Evolutionary conservation across 768 basidiomycete genomes (phyloP), one percentile per base, ranked within the genome.

Genomic region (Hypholoma fasciculare): DNA sequence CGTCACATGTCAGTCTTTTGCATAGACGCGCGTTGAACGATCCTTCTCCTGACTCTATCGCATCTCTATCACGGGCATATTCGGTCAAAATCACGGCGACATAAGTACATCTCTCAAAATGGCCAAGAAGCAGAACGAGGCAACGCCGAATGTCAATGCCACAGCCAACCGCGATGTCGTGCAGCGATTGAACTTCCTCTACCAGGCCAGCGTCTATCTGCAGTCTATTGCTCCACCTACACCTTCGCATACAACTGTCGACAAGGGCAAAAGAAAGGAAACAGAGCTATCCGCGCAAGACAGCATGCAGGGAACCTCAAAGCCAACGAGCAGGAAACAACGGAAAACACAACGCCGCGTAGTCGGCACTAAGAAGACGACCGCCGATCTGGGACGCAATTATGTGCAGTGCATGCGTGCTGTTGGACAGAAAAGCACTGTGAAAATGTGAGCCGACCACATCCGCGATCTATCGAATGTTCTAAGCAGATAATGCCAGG

Each of bases 171-270:
- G 85, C 27, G 93, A 94, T 66, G 83, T 90, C 48, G 80, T 92
- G 19, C 92, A 94, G 70, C 81, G 92, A 27, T 80, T 94, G 60
- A 94, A 90, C 72, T 94, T 90, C 69, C 81, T 94, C 37, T 93
- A 90, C 67, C 93, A 94, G 72, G 89, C 91, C 37, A 87, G 88
- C 65, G 77, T 82, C 12, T 87, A 86, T 59, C 75, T 92, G 17
- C 78, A 74, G 54, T 74, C 74, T 11, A 69, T 80, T 49, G 62
- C 61, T 26, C 60, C 60, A 12, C 37, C 52, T n/a, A 26, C 37
- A 19, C 19, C 55, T 34, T 34, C 30, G 30, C 30, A 34, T 34
- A 7, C 30, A 34, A 6, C 3, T 34, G 30, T 9, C 30, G 30
- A 34, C 6, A 34, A 34, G 6, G 30, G 30, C 2, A 34, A 34